phyloP scores from a whole-genome alignment of 2,329 filamentous ascomycete species.

The Fusarium duplospermum region DNA sequence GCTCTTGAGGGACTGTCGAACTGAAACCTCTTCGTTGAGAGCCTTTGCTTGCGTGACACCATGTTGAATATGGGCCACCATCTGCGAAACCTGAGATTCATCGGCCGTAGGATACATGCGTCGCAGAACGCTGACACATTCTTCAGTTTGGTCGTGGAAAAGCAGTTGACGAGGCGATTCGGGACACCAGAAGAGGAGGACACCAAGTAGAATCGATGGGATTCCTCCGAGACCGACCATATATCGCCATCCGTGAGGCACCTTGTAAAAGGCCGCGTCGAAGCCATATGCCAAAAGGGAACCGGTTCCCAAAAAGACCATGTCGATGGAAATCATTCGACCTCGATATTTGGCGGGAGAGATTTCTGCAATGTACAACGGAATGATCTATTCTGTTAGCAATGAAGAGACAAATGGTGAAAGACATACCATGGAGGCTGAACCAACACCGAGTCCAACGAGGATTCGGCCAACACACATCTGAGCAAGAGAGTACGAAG shows the following conservation, averaged over 20 bases:
- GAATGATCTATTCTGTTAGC: constrained; percentile 24
- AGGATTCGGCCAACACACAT: constrained; percentile 37
- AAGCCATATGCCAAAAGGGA: constrained; percentile 40
- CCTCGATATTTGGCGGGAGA: constrained; percentile 37
- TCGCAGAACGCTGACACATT: constrained; percentile 39
- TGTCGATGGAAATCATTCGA: constrained; percentile 42
- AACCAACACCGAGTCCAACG: constrained; percentile 55
- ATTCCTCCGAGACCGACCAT: constrained; percentile 33
- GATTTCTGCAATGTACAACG: constrained; percentile 44
- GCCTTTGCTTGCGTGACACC: constrained; percentile 26
- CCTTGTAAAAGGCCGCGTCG: constrained; percentile 49
- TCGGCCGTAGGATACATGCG: constrained; percentile 26
- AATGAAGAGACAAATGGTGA: background rate
- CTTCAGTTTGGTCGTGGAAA: constrained; percentile 47
- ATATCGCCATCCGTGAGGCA: constrained; percentile 42
- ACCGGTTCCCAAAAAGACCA: constrained; percentile 37
- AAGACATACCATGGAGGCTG: constrained; percentile 53
- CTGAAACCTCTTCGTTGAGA: constrained; percentile 28
- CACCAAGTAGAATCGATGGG: constrained; percentile 32
- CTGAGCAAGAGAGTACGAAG: constrained; percentile 31
- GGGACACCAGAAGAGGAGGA: constrained; percentile 32
- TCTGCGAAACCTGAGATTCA: constrained; percentile 46
- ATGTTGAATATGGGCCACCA: constrained; percentile 26
- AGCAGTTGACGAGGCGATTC: constrained; percentile 38
- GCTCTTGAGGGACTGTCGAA: constrained; percentile 12